phyloP scores from a whole-genome alignment of 495 filamentous ascomycete species.

The Filosporella fistucella region DNA sequence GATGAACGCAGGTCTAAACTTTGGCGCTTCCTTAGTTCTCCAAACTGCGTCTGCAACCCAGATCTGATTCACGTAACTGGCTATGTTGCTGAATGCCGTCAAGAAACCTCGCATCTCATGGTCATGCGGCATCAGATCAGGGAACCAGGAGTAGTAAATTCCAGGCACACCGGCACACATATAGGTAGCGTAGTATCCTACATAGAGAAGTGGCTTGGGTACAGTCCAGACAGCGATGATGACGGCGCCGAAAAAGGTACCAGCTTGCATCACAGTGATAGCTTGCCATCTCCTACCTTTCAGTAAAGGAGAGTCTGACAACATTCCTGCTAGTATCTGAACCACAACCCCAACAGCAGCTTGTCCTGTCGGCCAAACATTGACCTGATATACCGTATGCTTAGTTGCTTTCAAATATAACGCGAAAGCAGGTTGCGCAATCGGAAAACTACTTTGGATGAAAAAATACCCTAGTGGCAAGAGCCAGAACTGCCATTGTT shows the following conservation, averaged over 20 bases:
- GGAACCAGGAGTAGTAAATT: slow-evolving; percentile 14
- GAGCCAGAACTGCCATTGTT: slow-evolving; percentile 17
- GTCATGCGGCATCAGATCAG: slow-evolving; percentile 14
- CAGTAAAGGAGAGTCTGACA: slow-evolving; percentile 13
- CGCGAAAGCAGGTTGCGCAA: slow-evolving; percentile 4
- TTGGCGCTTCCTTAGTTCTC: slow-evolving; percentile 11
- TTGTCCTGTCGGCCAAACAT: slow-evolving; percentile 12
- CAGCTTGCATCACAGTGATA: slow-evolving; percentile 11
- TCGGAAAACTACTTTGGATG: slow-evolving; percentile 8
- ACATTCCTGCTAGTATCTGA: slow-evolving; percentile 10
- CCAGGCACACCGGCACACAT: slow-evolving; percentile 9
- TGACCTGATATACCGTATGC: slow-evolving; percentile 6
- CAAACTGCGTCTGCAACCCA: slow-evolving; percentile 9
- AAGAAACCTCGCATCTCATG: slow-evolving; percentile 14
- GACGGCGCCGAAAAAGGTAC: slow-evolving; percentile 7
- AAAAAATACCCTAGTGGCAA: slow-evolving; percentile 13
- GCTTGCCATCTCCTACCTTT: slow-evolving; percentile 15
- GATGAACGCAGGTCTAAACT: slow-evolving; percentile 9
- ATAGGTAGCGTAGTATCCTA: slow-evolving; percentile 26
- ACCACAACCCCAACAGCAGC: slow-evolving; percentile 3
- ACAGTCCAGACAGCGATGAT: slow-evolving; percentile 37
- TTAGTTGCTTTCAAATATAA: slow-evolving; percentile 30
- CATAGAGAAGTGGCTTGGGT: slow-evolving; percentile 38
- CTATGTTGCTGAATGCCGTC: slow-evolving; percentile 6
- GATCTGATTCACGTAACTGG: slow-evolving; percentile 12